A percentile compares a stretch with the other conserved stretches of the same genome.
Evolutionary conservation across 495 filamentous ascomycete genomes (phyloP).

Genomic region (Xylaria castorea): DNA sequence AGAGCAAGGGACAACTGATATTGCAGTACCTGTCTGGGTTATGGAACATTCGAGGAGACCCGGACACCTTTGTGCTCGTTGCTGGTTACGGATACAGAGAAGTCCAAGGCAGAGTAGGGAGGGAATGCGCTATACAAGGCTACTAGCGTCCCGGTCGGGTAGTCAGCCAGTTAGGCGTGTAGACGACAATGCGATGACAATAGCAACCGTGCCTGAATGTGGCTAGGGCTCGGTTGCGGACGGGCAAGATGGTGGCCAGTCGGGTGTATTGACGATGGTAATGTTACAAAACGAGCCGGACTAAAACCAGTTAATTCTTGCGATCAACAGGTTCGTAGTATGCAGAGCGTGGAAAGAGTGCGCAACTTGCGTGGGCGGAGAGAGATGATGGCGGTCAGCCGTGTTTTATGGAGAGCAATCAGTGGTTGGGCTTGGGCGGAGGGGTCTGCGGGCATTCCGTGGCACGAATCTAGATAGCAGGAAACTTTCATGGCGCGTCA

Average conservation of each 20-base stretch:
- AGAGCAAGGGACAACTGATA: neutral
- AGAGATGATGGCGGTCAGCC: conserved; percentile 13
- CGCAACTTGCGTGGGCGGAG: conserved; percentile 8
- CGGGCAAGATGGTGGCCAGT: neutral
- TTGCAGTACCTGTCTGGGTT: conserved; percentile 12
- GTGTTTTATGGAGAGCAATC: conserved; percentile 10
- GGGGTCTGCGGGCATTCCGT: conserved; percentile 16
- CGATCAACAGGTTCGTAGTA: neutral
- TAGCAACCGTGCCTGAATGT: neutral
- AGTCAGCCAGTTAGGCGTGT: conserved; percentile 16
- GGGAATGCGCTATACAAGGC: conserved; percentile 20
- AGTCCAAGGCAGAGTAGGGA: neutral
- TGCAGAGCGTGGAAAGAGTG: conserved; percentile 3
- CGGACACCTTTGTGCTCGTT: neutral
- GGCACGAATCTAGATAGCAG: conserved; percentile 3
- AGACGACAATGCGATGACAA: neutral
- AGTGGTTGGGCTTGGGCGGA: conserved; percentile 7
- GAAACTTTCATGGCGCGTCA: conserved; percentile 5
- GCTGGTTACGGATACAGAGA: neutral
- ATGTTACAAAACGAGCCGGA: neutral
- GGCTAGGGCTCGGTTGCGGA: neutral
- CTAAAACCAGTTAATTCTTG: neutral
- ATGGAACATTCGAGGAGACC: neutral
- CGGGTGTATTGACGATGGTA: neutral
- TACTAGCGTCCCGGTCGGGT: conserved; percentile 18